These are phyloP conservation scores for Aspergillus sojae DNA, from an alignment of 2,329 filamentous ascomycete species.

Conservation along the genomic window DNA sequence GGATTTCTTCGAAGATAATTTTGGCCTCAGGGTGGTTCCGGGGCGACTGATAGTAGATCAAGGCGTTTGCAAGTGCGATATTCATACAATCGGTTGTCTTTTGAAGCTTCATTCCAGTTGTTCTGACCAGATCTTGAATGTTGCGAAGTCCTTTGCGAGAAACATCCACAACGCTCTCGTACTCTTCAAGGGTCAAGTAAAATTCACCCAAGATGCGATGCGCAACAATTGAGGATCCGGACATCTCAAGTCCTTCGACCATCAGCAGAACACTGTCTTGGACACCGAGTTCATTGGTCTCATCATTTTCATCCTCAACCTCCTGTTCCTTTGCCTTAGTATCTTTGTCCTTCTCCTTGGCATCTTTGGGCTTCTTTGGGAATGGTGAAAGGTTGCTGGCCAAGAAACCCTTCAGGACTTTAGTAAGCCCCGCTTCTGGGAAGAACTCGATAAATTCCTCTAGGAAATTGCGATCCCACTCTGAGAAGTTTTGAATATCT, in stretches of 20 bases:
- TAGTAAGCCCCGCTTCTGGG: slow-evolving; percentile 77
- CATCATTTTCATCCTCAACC: slow-evolving; percentile 40
- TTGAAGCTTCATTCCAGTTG: slow-evolving; percentile 69
- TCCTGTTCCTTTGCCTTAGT: slow-evolving; percentile 13
- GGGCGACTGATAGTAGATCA: slow-evolving; percentile 89
- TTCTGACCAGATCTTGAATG: slow-evolving; percentile 61
- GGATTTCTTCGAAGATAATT: slow-evolving; percentile 77
- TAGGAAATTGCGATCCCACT: slow-evolving; percentile 77
- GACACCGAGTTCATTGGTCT: slow-evolving; percentile 59
- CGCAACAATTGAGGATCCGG: slow-evolving; percentile 73
- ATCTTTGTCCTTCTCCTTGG: slow-evolving; percentile 38
- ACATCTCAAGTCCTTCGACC: slow-evolving; percentile 68
- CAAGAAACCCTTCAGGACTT: slow-evolving; percentile 79
- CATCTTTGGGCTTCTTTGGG: slow-evolving; percentile 48
- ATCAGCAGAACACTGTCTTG: slow-evolving; percentile 83
- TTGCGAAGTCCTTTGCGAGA: slow-evolving; percentile 73
- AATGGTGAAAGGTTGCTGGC: slow-evolving; percentile 85
- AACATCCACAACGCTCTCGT: slow-evolving; percentile 77
- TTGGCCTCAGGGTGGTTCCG: slow-evolving; percentile 88
- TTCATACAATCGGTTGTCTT: slow-evolving; percentile 75
- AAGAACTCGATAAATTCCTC: slow-evolving; percentile 82
- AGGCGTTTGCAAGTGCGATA: slow-evolving; percentile 77
- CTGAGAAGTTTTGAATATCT: slow-evolving; percentile 71
- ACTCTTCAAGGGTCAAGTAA: slow-evolving; percentile 81
- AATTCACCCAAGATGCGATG: slow-evolving; percentile 83